phyloP scores from a whole-genome alignment of 129 eudicot genomes.

The Tanacetum coccineum region DNA sequence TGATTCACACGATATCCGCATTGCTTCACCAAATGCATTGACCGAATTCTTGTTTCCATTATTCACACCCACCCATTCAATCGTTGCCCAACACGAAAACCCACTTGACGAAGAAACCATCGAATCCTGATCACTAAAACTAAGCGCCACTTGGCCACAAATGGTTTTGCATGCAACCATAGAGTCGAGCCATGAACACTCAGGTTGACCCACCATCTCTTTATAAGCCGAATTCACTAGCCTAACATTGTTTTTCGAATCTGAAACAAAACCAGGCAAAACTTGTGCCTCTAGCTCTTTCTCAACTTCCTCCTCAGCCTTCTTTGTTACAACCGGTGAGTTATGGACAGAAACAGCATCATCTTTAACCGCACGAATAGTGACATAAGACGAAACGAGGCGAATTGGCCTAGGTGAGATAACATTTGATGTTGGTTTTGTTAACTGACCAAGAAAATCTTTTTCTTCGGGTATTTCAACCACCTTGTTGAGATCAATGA shows the following conservation, averaged over 20 bases:
- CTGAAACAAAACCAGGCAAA: constrained; percentile 67
- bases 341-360: constrained; percentile 14
- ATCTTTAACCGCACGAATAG: constrained; percentile 28
- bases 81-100: constrained; percentile 57
- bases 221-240: constrained; percentile 71
- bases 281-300: constrained; percentile 47
- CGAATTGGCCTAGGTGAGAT: constrained; percentile 59
- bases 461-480: constrained; percentile 49
- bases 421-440: constrained; percentile 34
- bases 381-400: constrained; percentile 51
- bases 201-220: constrained; percentile 85
- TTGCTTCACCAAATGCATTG: constrained; percentile 50
- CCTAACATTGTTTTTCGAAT: constrained; percentile 66
- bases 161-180: constrained; percentile 62
- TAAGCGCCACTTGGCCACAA: constrained; percentile 72
- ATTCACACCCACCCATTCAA: constrained; percentile 66
- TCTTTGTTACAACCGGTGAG: neutral
- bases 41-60: constrained; percentile 43
- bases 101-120: constrained; percentile 31
- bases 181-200: constrained; percentile 65
- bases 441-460: constrained; percentile 47
- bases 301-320: constrained; percentile 55
- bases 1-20: constrained; percentile 44
- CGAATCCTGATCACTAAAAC: constrained; percentile 12
- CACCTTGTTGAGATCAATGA: constrained; percentile 48